Conservation (phyloP, 805 yeast genomes). For the Lipomyces oligophaga region DNA sequence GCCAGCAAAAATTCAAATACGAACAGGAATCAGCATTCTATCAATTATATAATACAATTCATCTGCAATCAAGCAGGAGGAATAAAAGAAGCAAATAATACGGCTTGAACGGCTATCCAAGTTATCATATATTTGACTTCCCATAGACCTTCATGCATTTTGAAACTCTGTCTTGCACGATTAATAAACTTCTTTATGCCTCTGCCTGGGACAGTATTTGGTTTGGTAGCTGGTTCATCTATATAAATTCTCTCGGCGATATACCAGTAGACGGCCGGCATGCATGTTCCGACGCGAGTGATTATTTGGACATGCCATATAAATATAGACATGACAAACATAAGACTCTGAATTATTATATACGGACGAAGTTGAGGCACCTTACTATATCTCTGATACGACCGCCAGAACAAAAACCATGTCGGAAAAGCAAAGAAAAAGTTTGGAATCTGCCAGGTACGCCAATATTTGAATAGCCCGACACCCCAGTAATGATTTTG, state of each 20-base stretch:
- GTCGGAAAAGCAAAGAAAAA: slow-evolving; percentile 74
- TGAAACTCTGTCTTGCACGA: slow-evolving; percentile 22
- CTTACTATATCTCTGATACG: slow-evolving; percentile 7
- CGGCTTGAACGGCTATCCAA: slow-evolving; percentile 69
- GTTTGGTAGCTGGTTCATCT: slow-evolving; percentile 28
- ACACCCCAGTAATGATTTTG: slow-evolving; percentile 76
- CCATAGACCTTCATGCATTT: slow-evolving; percentile 34
- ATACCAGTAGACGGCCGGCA: slow-evolving; percentile 76
- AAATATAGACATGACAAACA: slow-evolving; percentile 50
- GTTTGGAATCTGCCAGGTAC: slow-evolving; percentile 73
- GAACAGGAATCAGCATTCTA: too few relatives aligned
- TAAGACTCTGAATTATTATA: slow-evolving; percentile 40
- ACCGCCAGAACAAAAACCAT: slow-evolving; percentile 42
- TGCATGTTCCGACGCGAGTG: slow-evolving; percentile 70
- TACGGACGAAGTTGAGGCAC: slow-evolving; percentile 39
- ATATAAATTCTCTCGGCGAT: slow-evolving; percentile 42
- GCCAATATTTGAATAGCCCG: slow-evolving; percentile 83
- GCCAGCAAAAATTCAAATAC: too few relatives aligned
- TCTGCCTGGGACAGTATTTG: slow-evolving; percentile 2
- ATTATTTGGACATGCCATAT: slow-evolving; percentile 84
- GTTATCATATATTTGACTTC: slow-evolving; percentile 50
- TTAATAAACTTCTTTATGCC: neutral
- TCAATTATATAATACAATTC: too few relatives aligned
- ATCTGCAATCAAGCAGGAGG: slow-evolving; percentile 78
- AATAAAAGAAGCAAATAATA: slow-evolving; percentile 71